Evolutionary conservation across 169 alveolate species (phyloP).

Genomic region (Plasmodium berghei): DNA sequence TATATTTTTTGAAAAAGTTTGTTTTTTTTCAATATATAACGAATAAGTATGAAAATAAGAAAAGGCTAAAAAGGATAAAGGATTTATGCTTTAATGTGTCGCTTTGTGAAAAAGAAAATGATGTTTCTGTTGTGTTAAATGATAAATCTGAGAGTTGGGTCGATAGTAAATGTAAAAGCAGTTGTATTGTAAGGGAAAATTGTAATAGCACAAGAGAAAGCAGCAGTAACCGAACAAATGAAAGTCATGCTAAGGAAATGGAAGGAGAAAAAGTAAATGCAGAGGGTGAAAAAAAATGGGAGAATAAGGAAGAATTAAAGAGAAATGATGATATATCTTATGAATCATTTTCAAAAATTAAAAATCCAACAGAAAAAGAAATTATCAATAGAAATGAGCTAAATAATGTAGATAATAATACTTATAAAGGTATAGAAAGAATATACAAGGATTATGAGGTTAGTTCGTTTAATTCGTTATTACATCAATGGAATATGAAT

Average conservation of each 20-base stretch:
- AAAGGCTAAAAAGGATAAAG: constrained; percentile 51
- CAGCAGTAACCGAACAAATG: not conserved
- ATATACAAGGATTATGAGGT: constrained; percentile 58
- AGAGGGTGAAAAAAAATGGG: not conserved
- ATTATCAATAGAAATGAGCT: not conserved
- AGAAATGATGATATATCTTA: not conserved
- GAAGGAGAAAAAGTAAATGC: not conserved
- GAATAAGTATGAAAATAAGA: constrained; percentile 61
- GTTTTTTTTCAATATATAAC: constrained; percentile 76
- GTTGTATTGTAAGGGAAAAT: not conserved
- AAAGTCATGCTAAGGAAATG: not conserved
- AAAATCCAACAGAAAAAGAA: not conserved
- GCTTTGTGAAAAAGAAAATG: not conserved
- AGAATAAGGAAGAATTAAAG: not conserved
- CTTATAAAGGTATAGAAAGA: constrained; percentile 54
- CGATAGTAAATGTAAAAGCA: not conserved
- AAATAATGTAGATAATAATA: not conserved
- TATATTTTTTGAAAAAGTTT: constrained; percentile 71
- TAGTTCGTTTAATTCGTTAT: constrained; percentile 45
- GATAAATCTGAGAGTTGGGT: not conserved
- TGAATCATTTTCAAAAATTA: not conserved
- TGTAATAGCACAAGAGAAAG: not conserved
- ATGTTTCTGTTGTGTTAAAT: not conserved
- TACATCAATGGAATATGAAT: constrained; percentile 69
- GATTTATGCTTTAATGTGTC: constrained; percentile 30